These are phyloP conservation scores for Blastomyces emzantsi DNA, from an alignment of 2,329 filamentous ascomycete species.

Conservation along the genomic window DNA sequence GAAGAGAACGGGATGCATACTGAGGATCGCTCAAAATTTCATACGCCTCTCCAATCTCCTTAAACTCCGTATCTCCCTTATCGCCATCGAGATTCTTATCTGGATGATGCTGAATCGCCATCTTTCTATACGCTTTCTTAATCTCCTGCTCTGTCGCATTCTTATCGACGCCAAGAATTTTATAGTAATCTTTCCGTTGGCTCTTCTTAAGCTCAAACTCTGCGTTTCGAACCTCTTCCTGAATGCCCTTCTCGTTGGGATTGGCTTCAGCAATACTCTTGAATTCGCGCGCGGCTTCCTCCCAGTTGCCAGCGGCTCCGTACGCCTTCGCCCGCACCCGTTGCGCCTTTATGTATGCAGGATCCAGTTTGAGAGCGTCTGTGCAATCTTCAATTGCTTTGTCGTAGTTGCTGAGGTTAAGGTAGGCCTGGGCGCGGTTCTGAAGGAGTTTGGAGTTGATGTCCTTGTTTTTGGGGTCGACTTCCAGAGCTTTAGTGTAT, in stretches of 20 bases:
- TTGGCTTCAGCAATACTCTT: conserved; percentile 78
- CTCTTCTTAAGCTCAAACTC: conserved; percentile 97
- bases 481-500: conserved; percentile 71
- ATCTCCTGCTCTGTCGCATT: conserved; percentile 75
- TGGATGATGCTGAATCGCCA: conserved; percentile 88
- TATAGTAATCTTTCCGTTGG: conserved; percentile 97
- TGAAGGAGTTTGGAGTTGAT: conserved; percentile 93
- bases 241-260: conserved; percentile 68
- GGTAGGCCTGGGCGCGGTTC: conserved; percentile 80
- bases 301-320: conserved; percentile 80
- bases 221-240: conserved; percentile 77
- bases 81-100: conserved; percentile 90
- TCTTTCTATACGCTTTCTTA: conserved; percentile 94
- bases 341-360: conserved; percentile 77
- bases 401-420: conserved; percentile 70
- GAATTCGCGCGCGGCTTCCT: conserved; percentile 80
- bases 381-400: conserved; percentile 80
- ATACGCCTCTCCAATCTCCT: conserved; percentile 95
- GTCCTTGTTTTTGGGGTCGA: conserved; percentile 81
- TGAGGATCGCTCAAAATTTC: conserved; percentile 90
- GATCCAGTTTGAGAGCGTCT: conserved; percentile 70
- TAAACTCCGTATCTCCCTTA: conserved; percentile 77
- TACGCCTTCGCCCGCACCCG: conserved; percentile 90
- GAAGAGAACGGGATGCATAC: conserved; percentile 45
- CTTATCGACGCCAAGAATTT: conserved; percentile 84